These are phyloP conservation scores for Claviceps fusiformis DNA, from an alignment of 2,329 filamentous ascomycete species.

Conservation along the genomic window DNA sequence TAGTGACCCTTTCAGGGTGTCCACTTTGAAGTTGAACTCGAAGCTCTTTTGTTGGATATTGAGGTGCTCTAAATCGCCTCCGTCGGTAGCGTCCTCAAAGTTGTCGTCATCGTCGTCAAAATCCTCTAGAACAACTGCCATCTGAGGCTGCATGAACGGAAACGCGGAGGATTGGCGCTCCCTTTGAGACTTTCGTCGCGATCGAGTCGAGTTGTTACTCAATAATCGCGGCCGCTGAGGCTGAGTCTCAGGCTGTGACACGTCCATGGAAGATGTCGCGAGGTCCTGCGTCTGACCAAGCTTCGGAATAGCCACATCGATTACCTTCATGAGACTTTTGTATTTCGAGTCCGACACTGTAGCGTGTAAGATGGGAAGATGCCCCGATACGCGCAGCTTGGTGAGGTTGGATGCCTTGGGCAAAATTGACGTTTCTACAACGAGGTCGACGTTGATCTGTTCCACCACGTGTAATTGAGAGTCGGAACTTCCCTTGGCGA, in stretches of 20 bases:
- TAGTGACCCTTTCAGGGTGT: conserved; percentile 82
- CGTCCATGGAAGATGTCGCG: conserved; percentile 14
- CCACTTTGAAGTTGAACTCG: conserved; percentile 93
- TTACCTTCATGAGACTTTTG: conserved; percentile 89
- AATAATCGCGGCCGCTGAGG: conserved; percentile 28
- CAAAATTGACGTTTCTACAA: conserved; percentile 92
- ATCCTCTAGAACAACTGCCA: conserved; percentile 68
- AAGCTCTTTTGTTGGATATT: conserved; percentile 83
- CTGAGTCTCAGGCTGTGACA: conserved; percentile 6
- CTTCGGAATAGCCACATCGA: conserved; percentile 87
- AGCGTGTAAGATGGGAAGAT: conserved; percentile 82
- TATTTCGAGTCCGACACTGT: conserved; percentile 92
- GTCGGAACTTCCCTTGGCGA: conserved; percentile 52
- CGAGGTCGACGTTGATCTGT: conserved; percentile 93
- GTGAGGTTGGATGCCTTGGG: conserved; percentile 89
- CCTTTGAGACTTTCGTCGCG: conserved; percentile 29
- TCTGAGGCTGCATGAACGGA: conserved; percentile 55
- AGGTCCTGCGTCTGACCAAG: conserved; percentile 35
- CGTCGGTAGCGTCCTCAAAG: conserved; percentile 54
- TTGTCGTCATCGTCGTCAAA: conserved; percentile 55
- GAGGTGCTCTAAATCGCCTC: conserved; percentile 39
- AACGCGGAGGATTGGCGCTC: conserved; percentile 57
- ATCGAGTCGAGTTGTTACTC: conserved; percentile 32
- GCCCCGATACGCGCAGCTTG: conserved; percentile 80
- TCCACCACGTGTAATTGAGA: conserved; percentile 83